These are phyloP conservation scores for Sicyos edulis DNA, from an alignment of 306 rosid genomes.

Conservation along the genomic window DNA sequence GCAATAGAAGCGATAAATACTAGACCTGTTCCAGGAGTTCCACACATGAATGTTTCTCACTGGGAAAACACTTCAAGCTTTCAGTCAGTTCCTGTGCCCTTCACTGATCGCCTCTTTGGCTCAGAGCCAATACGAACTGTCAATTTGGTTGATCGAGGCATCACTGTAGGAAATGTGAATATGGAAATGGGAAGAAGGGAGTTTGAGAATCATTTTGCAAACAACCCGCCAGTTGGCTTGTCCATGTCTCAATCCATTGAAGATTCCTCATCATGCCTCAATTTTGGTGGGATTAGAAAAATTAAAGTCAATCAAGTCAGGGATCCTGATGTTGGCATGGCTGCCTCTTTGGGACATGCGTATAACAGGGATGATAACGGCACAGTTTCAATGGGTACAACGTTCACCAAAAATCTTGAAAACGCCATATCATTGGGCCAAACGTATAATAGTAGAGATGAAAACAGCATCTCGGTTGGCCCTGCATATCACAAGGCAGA, in stretches of 20 bases:
- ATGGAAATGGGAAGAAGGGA: constrained; percentile 50
- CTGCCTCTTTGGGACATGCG: constrained; percentile 51
- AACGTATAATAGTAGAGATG: constrained; percentile 43
- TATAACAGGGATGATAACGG: constrained; percentile 42
- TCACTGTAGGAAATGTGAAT: constrained; percentile 54
- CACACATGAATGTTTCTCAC: constrained; percentile 45
- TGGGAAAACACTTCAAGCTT: constrained; percentile 74
- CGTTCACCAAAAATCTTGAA: constrained; percentile 44
- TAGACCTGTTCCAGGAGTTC: constrained; percentile 51
- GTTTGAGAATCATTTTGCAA: constrained; percentile 57
- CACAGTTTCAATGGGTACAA: constrained; percentile 42
- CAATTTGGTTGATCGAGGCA: constrained; percentile 60
- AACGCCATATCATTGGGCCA: constrained; percentile 47
- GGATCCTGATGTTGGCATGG: constrained; percentile 56
- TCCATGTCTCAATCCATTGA: constrained; percentile 56
- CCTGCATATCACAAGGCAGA: constrained; percentile 44
- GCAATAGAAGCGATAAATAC: constrained; percentile 59
- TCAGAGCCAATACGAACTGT: constrained; percentile 47
- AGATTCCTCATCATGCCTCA: constrained; percentile 62
- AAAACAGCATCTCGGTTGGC: constrained; percentile 39
- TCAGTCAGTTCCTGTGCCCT: constrained; percentile 64
- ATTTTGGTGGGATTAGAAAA: constrained; percentile 73
- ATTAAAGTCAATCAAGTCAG: constrained; percentile 94
- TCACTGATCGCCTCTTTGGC: constrained; percentile 67
- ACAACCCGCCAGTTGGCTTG: constrained; percentile 55